Percentiles rank a stretch among this genome's conserved stretches.
phyloP scores from a whole-genome alignment of 1,139 yeast genomes.

The Yamadazyma dendronema region DNA sequence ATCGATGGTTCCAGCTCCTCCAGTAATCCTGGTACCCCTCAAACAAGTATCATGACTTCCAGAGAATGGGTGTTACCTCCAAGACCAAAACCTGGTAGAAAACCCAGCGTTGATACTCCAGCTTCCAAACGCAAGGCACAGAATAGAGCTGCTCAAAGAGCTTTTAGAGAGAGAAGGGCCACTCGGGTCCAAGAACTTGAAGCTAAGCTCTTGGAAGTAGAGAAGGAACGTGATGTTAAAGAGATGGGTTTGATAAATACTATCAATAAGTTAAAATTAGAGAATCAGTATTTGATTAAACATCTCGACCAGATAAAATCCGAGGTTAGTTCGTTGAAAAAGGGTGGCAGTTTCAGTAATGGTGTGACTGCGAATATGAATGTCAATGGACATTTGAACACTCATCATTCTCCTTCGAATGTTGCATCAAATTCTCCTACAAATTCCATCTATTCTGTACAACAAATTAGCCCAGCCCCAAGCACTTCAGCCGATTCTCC shows the following conservation, averaged over 20 bases:
- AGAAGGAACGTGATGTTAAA: slow-evolving; percentile 59
- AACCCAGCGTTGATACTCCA: slow-evolving; percentile 74
- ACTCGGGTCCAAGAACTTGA: slow-evolving; percentile 52
- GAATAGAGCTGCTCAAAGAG: slow-evolving; percentile 93
- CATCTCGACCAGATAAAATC: slow-evolving; percentile 35
- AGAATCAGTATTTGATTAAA: slow-evolving; percentile 37
- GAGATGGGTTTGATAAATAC: slow-evolving; percentile 60
- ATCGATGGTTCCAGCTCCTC: slow-evolving; percentile 5
- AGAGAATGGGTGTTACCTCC: slow-evolving; percentile 92
- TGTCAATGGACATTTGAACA: not conserved
- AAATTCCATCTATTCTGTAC: slow-evolving; percentile 36
- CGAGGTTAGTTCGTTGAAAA: slow-evolving; percentile 22
- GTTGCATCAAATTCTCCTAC: slow-evolving; percentile 28
- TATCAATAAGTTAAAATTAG: slow-evolving; percentile 39
- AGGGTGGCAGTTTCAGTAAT: not conserved
- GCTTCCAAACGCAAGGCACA: slow-evolving; percentile 85
- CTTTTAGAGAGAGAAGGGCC: slow-evolving; percentile 82
- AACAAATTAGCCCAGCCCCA: slow-evolving; percentile 56
- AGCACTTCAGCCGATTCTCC: slow-evolving; percentile 51
- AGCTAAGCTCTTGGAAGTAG: slow-evolving; percentile 54
- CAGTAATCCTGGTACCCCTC: slow-evolving; percentile 2
- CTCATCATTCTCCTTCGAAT: slow-evolving; percentile 11
- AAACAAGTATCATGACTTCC: slow-evolving; percentile 56
- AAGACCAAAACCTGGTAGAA: slow-evolving; percentile 86
- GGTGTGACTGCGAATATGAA: not conserved